Percentiles rank a stretch among this genome's conserved stretches.
Conservation (phyloP, 371 early-diverging fungal species). For the Mortierella sp. region DNA sequence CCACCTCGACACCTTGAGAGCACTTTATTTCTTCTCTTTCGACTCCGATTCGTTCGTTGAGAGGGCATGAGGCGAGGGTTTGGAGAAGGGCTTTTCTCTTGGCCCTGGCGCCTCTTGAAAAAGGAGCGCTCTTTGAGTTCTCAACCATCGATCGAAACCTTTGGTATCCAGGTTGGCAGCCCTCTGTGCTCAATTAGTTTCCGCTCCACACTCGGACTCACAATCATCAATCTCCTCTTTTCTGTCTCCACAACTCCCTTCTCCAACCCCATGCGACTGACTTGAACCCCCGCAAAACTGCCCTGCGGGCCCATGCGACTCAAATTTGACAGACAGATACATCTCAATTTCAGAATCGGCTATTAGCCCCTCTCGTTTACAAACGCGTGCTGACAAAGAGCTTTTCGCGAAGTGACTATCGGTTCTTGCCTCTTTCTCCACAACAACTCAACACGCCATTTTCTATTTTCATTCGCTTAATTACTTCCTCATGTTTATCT, state of each 20-base stretch:
- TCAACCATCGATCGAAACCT: not conserved
- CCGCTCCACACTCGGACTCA: not conserved
- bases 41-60: not conserved
- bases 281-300: not conserved
- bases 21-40: not conserved
- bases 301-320: not conserved
- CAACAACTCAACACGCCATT: not conserved
- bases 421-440: not conserved
- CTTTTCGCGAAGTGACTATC: not conserved
- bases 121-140: not conserved
- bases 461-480: not conserved
- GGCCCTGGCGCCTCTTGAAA: not conserved
- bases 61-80: too few species aligned
- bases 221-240: not conserved
- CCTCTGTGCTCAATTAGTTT: not conserved
- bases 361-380: too few species aligned
- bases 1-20: too few species aligned
- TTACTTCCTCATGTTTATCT: not conserved
- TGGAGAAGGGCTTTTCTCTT: not conserved
- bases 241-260: not conserved
- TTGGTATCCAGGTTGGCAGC: not conserved
- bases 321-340: too few species aligned
- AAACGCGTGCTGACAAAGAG: not conserved
- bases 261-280: too few species aligned
- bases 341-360: too few species aligned